Evolutionary conservation across 139 green algal genomes (phyloP), one percentile per base, ranked within the genome.

Genomic region (Chlorella sorokiniana): DNA sequence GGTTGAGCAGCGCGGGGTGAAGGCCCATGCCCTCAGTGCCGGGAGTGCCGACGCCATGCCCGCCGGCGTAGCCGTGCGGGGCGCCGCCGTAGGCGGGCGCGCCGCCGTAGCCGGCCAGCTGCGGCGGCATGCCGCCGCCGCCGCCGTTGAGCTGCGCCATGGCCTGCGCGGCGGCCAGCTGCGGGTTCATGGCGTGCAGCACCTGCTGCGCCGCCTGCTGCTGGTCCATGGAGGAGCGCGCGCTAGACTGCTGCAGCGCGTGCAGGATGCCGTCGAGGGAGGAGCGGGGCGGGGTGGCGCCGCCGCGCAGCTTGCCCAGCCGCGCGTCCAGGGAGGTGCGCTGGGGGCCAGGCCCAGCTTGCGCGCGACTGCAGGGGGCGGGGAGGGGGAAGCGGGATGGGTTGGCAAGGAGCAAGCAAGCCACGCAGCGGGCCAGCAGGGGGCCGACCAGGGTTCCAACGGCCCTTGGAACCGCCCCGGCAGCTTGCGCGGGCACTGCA

Each of bases 291-390:
- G 81, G 65, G 10, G 65, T 77, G 81, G 71, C 51, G 44, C 75
- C 29, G n/a, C 70, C 74, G 41, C 29, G 51, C 48, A 71, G 56
- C 78, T 80, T 78, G 67, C 27, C 33, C 67, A 81, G 68, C 33
- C 67, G 76, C 35, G 75, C 69, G 11, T 75, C 83, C 44, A 69
- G 54, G 9, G 83, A 61, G 44, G 78, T 44, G 42, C 64, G 62
- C 45, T 79, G 64, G 0, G 84, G 1, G 84, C 84, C 62, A 96
- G 86, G 41, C 92, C 92, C 76, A 94, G 89, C 52, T 93, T 92
- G 33, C 92, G 85, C 4, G 92, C 92, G 62, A 95, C 94, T 42
- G 92, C 90, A 84, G 72, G 37, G 41, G 22, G 61, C 20, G 38
- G 54, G 5, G 35, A 22, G 35, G 35, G 52, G 22, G 35, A 0